phyloP scores from a whole-genome alignment of 768 basidiomycete species.

The Termitomyces eurrhizus region DNA sequence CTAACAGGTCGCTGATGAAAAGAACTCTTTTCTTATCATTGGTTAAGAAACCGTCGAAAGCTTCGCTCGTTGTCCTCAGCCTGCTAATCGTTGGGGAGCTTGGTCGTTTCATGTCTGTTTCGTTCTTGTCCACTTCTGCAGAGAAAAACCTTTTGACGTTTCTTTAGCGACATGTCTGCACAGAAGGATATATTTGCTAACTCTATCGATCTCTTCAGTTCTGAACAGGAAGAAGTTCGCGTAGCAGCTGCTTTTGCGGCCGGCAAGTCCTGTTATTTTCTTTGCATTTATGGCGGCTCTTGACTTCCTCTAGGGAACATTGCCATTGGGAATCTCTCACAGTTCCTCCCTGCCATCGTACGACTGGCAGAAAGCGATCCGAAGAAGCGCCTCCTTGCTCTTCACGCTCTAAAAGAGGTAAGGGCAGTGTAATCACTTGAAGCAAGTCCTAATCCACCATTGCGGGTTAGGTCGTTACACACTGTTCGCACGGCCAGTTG shows the following conservation, averaged over 20 bases:
- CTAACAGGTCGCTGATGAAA: background rate
- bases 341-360: constrained; percentile 84
- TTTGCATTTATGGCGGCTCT: background rate
- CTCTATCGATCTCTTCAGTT: constrained; percentile 69
- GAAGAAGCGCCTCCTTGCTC: constrained; percentile 76
- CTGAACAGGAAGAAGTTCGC: constrained; percentile 81
- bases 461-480: constrained; percentile 75
- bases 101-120: constrained; percentile 79
- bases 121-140: background rate
- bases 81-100: constrained; percentile 90
- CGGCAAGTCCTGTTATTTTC: constrained; percentile 40
- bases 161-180: constrained; percentile 80
- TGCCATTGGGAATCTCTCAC: constrained; percentile 86
- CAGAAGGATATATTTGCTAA: constrained; percentile 76
- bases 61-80: constrained; percentile 72
- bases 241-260: constrained; percentile 94
- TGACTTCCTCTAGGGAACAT: constrained; percentile 66
- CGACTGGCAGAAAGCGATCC: constrained; percentile 71
- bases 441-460: background rate
- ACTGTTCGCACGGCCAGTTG: constrained; percentile 80
- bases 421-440: constrained; percentile 10
- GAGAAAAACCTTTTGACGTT: background rate
- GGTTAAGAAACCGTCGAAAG: constrained; percentile 49
- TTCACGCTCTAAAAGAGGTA: constrained; percentile 94
- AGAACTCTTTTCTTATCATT: background rate